phyloP scores from a whole-genome alignment of 371 early-diverging fungal species.

The Hamiltosporidium magnivora region DNA sequence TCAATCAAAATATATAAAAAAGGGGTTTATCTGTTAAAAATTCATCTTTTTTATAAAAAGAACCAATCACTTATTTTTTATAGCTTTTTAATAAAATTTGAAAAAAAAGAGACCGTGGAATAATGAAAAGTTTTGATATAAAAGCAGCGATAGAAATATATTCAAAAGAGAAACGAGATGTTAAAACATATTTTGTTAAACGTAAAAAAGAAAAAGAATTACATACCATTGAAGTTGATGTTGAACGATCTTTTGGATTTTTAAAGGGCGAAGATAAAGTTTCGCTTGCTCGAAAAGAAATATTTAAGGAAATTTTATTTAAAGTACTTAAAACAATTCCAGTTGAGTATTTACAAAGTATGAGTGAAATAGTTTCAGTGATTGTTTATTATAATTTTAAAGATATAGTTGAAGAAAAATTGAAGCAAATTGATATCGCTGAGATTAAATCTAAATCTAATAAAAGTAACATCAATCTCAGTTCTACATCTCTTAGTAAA shows the following conservation, averaged over 20 bases:
- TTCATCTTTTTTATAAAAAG: no score
- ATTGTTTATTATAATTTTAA: conserved; percentile 32
- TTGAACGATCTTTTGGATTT: conserved; percentile 5
- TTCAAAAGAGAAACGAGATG: background rate
- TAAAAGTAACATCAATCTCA: background rate
- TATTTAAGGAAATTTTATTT: conserved; percentile 22
- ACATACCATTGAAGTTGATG: conserved; percentile 1
- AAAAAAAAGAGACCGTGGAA: background rate
- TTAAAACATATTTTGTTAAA: background rate
- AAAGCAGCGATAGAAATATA: background rate
- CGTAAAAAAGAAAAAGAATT: background rate
- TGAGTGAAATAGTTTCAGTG: conserved; percentile 43
- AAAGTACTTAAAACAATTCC: conserved; percentile 22
- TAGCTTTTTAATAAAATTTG: no score
- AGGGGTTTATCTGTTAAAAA: no score
- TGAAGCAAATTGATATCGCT: background rate
- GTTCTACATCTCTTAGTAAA: background rate
- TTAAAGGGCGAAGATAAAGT: background rate
- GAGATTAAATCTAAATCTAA: background rate
- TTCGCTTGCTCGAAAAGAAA: background rate
- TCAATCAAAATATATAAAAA: no score
- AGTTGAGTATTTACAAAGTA: conserved; percentile 43
- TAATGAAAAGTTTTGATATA: background rate
- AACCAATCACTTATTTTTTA: no score
- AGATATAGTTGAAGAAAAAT: conserved; percentile 5